Base-by-base conservation (phyloP, 345 rosid genomes). In the Balakata baccata region DNA sequence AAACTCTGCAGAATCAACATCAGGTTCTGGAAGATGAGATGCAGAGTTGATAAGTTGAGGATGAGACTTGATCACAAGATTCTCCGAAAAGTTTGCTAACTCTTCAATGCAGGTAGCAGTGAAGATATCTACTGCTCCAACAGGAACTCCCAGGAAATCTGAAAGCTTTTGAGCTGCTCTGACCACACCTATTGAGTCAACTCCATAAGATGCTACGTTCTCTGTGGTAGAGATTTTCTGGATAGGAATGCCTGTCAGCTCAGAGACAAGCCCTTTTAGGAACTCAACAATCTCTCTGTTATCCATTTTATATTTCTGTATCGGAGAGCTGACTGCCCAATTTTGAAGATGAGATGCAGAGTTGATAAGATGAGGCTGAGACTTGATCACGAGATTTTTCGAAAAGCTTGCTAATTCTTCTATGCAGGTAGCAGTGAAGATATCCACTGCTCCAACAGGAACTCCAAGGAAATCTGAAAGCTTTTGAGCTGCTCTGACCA, bases 111-210 rank as follows among this genome's bases (percentile, higher is more conserved):
- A 86, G 53, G 86, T 82, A 45, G 94, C 86, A 2, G 89, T 86
- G 84, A 89, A 87, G 67, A 89, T 87, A 74, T 89, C 94, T 16
- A 89, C 86, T 52, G 94, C 91, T 74, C 91, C 90, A 53, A 89
- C 82, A 1, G 94, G 83, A 64, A 84, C 91, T 66, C 88, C 90
- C 9, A 89, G 84, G 67, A 81, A 86, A 74, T 87, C 88, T 4
- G 90, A 86, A 41, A 89, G 85, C 47, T 89, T 89, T 43, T 89
- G 94, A 74, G 94, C 86, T 64, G 94, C 94, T 78, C 89, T 84
- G 16, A 89, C 94, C 3, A 87, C 87, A 0, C 89, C 94, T 57
- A 87, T 89, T 1, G 94, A 89, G 74, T 89, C 94, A 18, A 89
- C 79, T 53, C 94, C 94, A 54, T 89, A 86, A 3, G 94, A 85